Percentiles rank a stretch among this genome's conserved stretches.
Conservation (phyloP, 495 filamentous ascomycete genomes). For the Letharia columbiana region DNA sequence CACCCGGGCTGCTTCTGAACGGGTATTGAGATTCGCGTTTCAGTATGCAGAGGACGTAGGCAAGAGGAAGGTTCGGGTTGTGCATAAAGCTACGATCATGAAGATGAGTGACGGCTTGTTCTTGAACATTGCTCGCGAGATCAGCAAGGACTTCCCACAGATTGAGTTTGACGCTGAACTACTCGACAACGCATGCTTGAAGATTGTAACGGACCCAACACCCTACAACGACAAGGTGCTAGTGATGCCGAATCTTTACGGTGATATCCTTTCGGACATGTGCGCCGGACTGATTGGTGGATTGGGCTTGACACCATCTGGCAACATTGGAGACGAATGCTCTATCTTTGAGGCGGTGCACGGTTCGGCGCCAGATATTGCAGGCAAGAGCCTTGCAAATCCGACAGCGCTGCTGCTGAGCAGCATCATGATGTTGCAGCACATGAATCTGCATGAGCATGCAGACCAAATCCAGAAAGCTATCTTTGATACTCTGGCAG, state of each 20-base stretch:
- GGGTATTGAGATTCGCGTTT: constrained; percentile 93
- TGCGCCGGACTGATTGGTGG: constrained; percentile 97
- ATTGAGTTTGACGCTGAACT: constrained; percentile 95
- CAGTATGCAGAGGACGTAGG: constrained; percentile 89
- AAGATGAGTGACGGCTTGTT: constrained; percentile 99
- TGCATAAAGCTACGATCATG: constrained; percentile 99
- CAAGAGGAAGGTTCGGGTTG: constrained; percentile 89
- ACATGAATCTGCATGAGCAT: constrained; percentile 85
- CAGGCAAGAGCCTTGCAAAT: constrained; percentile 90
- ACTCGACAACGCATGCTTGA: constrained; percentile 96
- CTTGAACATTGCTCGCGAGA: constrained; percentile 69
- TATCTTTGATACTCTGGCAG: constrained; percentile 85
- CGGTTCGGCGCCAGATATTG: constrained; percentile 95
- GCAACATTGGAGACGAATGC: constrained; percentile 98
- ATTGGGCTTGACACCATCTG: constrained; percentile 91
- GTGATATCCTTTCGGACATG: constrained; percentile 99
- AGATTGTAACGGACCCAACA: constrained; percentile 87
- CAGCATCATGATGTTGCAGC: constrained; percentile 98
- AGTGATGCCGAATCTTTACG: constrained; percentile 99
- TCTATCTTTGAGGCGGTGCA: constrained; percentile 99
- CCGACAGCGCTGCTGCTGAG: constrained; percentile 85
- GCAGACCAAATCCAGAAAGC: constrained; percentile 86
- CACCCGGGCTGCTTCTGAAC: constrained; percentile 84
- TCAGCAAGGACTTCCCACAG: constrained; percentile 88
- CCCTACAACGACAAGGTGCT: constrained; percentile 99